Base-by-base conservation (phyloP, 768 basidiomycete species). In the Leccinum longicurvipes region DNA sequence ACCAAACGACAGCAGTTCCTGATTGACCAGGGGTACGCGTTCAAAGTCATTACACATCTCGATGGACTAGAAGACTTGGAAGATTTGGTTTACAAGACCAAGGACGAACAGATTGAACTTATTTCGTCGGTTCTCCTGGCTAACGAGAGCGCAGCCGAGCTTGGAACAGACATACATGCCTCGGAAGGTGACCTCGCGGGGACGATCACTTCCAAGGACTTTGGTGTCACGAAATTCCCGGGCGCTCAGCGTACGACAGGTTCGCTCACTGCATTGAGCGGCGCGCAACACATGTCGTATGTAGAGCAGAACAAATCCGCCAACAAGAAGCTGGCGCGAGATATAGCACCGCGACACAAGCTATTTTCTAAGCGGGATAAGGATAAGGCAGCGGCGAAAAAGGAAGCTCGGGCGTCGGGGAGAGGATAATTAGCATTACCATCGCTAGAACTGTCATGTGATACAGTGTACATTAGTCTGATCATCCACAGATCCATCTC, bases 1-100 rank as follows among this genome's bases (percentile, higher is more conserved):
- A 96, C 97, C 3, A 99, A 99, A 74, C 86, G 97, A 15, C 97
- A 98, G 67, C 94, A 98, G 67, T 99, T 99, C 76, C 77, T 99
- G 62, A 96, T 99, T 66, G 97, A 99, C 69, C 95, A 98, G 74
- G 96, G 97, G 3, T 99, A 99, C 74, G 91, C 96, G 6, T 99
- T 99, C 84, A 98, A 98, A 74, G 96, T 99, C 51, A 98, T 99
- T 73, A 98, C 97, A 2, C 91, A 95, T 63, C 83, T 99, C 17
- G 94, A 98, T 60, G 97, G 97, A 9, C 78, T 98, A 25, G 88
- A 96, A 55, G 78, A 81, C 42, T 79, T 94, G 60, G 85, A 89
- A 4, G 89, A 93, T 66, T 80, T 98, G 51, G 97, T 98, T 49
- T 99, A 96, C 77, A 85, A 83, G 65, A 92, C 91, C 39, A 82